A percentile compares a stretch with the other conserved stretches of the same genome.
Conservation (phyloP, 768 basidiomycete species). For the Phanerochaete sordida region DNA sequence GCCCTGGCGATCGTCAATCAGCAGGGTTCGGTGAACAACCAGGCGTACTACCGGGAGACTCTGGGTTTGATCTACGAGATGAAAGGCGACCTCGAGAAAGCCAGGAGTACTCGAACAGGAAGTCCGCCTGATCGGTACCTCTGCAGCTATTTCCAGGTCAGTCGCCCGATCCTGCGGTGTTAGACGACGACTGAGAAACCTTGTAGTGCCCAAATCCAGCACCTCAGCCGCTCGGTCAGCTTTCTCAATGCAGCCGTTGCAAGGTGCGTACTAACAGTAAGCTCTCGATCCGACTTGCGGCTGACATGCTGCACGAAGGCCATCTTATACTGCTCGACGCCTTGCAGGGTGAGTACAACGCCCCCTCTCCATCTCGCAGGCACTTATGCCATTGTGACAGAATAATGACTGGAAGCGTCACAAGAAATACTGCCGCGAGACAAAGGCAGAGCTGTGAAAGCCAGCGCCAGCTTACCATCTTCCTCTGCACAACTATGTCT, state of each 20-base stretch:
- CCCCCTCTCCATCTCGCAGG: neutral
- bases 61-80: slow-evolving; percentile 34
- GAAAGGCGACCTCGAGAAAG: slow-evolving; percentile 27
- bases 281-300: neutral
- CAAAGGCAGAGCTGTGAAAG: neutral
- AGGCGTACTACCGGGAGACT: slow-evolving; percentile 35
- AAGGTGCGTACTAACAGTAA: slow-evolving; percentile 15
- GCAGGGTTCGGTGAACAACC: slow-evolving; percentile 26
- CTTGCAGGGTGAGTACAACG: slow-evolving; percentile 22
- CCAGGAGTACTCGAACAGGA: slow-evolving; percentile 26
- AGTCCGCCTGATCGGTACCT: slow-evolving; percentile 24
- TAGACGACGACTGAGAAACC: neutral
- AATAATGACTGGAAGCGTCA: slow-evolving; percentile 29
- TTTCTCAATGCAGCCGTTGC: slow-evolving; percentile 25
- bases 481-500: too few relatives aligned
- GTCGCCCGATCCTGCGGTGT: neutral
- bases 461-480: neutral
- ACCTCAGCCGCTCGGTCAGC: slow-evolving; percentile 11
- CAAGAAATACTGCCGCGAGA: slow-evolving; percentile 25
- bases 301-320: slow-evolving; percentile 9
- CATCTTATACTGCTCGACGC: slow-evolving; percentile 23
- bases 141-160: slow-evolving; percentile 28
- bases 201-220: slow-evolving; percentile 18
- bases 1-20: slow-evolving; percentile 27
- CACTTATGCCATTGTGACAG: slow-evolving; percentile 8